phyloP scores from a whole-genome alignment of 2,329 filamentous ascomycete species.

The Herpotrichia juniperi region DNA sequence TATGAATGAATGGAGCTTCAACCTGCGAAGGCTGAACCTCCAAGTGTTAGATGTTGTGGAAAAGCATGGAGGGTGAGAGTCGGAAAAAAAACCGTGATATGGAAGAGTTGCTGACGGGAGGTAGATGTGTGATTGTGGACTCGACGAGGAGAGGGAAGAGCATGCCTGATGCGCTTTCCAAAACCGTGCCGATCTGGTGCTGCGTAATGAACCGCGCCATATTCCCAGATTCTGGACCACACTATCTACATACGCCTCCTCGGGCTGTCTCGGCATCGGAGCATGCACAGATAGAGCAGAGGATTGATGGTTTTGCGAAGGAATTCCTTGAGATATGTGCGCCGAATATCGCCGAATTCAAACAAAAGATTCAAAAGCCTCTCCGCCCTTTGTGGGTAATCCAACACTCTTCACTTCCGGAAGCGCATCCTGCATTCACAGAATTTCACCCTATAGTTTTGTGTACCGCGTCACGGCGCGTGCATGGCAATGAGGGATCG shows the following conservation, averaged over 20 bases:
- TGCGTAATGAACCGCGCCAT: conserved; percentile 80
- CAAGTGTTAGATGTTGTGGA: conserved; percentile 75
- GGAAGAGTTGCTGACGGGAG: conserved; percentile 4
- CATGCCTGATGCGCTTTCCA: conserved; percentile 93
- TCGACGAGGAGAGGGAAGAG: conserved; percentile 90
- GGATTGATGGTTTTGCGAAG: conserved; percentile 63
- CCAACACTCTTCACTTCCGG: conserved; percentile 63
- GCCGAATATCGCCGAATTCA: conserved; percentile 63
- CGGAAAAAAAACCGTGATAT: neutral
- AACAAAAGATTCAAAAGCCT: conserved; percentile 68
- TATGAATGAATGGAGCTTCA: conserved; percentile 88
- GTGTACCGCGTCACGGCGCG: conserved; percentile 80
- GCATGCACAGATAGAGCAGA: conserved; percentile 74
- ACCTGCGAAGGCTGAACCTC: conserved; percentile 80
- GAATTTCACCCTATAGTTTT: conserved; percentile 77
- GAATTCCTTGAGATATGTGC: conserved; percentile 62
- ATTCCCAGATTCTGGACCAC: conserved; percentile 64
- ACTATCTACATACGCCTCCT: conserved; percentile 72
- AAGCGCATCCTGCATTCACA: conserved; percentile 55
- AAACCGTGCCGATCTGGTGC: conserved; percentile 94
- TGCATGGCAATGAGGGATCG: conserved; percentile 70
- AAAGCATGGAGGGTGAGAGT: conserved; percentile 67
- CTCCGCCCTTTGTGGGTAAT: conserved; percentile 82
- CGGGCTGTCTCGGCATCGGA: conserved; percentile 76
- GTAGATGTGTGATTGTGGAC: conserved; percentile 82